A percentile compares a stretch with the other conserved stretches of the same genome.
Conservation (phyloP, 805 yeast species). For the Priceomyces carsonii region DNA sequence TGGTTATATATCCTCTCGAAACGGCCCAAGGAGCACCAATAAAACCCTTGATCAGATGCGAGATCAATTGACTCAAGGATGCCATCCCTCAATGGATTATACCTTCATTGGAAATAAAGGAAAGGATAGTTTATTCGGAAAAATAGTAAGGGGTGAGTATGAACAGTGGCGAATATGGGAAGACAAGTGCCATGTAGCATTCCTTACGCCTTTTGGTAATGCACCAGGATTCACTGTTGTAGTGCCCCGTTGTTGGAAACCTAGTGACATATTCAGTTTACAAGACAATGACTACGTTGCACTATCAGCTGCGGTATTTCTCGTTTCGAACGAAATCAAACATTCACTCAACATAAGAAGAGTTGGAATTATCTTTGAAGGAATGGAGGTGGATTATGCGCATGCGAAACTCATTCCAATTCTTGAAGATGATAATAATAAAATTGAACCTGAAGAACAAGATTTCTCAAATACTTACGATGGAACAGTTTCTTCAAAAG, state of each 20-base stretch:
- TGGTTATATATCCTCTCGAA: constrained; percentile 1
- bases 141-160: constrained; percentile 3
- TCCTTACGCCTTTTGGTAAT: constrained; percentile 5
- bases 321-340: background rate
- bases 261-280: constrained; percentile 4
- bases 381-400: constrained; percentile 4
- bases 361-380: constrained; percentile 5
- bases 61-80: background rate
- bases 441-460: constrained; percentile 2
- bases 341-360: background rate
- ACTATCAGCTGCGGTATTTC: background rate
- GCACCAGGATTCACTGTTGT: constrained; percentile 3
- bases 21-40: background rate
- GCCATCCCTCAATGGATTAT: too few species aligned
- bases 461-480: constrained; percentile 1
- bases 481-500: background rate
- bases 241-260: constrained; percentile 1
- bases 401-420: constrained; percentile 4
- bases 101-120: constrained; percentile 2
- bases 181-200: background rate
- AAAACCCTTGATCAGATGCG: background rate
- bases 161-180: constrained; percentile 5
- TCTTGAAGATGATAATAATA: constrained; percentile 1
- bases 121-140: background rate
- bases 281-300: background rate